Evolutionary conservation across 495 filamentous ascomycete genomes (phyloP).

Genomic region (Penicillium fimorum): DNA sequence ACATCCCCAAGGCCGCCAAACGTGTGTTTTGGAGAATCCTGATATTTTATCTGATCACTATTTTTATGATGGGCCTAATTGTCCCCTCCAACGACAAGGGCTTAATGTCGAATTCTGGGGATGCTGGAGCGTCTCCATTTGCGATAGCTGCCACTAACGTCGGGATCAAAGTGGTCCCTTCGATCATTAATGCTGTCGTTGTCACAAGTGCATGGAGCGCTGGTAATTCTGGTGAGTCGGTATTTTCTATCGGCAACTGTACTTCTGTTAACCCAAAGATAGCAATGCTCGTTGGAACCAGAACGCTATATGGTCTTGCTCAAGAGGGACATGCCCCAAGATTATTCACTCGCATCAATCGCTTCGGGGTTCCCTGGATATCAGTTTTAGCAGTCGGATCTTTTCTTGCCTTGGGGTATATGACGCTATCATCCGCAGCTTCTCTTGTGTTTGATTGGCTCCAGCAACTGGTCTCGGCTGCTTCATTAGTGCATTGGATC

Average conservation of each 20-base stretch:
- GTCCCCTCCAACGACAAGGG: slow-evolving; percentile 43
- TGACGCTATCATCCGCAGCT: slow-evolving; percentile 47
- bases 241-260: background rate
- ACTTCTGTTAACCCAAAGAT: background rate
- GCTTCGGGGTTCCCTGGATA: slow-evolving; percentile 56
- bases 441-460: slow-evolving; percentile 57
- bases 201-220: slow-evolving; percentile 38
- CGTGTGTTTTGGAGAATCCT: slow-evolving; percentile 32
- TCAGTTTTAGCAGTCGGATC: slow-evolving; percentile 33
- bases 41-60: slow-evolving; percentile 34
- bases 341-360: slow-evolving; percentile 49
- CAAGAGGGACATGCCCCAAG: slow-evolving; percentile 34
- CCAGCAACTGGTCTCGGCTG: slow-evolving; percentile 47
- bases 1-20: slow-evolving; percentile 33
- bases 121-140: slow-evolving; percentile 37
- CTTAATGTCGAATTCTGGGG: slow-evolving; percentile 34
- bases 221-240: slow-evolving; percentile 32
- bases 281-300: slow-evolving; percentile 35
- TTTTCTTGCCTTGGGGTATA: slow-evolving; percentile 53
- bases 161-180: slow-evolving; percentile 36
- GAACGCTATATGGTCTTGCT: slow-evolving; percentile 40
- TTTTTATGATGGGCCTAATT: slow-evolving; percentile 38
- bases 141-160: slow-evolving; percentile 44
- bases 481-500: slow-evolving; percentile 51
- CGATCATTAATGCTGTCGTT: slow-evolving; percentile 47